phyloP scores from a whole-genome alignment of 495 filamentous ascomycete species.

The Tuber calosporum region DNA sequence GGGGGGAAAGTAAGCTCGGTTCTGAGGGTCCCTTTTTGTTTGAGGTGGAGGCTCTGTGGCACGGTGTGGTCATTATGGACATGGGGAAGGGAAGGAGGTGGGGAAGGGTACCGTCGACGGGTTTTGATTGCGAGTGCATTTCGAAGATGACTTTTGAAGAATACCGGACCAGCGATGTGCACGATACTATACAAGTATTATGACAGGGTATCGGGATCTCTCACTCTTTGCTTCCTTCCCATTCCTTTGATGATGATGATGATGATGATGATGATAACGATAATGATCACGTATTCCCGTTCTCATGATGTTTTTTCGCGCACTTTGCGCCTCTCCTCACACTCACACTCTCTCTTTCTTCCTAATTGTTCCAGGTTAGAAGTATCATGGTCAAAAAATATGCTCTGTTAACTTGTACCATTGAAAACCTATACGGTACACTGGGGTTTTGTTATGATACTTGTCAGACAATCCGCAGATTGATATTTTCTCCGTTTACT shows the following conservation, averaged over 20 bases:
- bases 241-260: neutral
- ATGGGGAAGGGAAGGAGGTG: neutral
- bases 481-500: too few species aligned
- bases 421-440: too few species aligned
- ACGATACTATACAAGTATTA: neutral
- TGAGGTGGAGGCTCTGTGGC: slow-evolving; percentile 1
- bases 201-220: neutral
- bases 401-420: too few species aligned
- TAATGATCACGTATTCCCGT: neutral
- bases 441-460: too few species aligned
- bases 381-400: too few species aligned
- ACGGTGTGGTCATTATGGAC: neutral
- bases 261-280: neutral
- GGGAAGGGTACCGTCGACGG: too few species aligned
- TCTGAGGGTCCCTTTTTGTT: neutral
- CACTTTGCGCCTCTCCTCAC: neutral
- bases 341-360: neutral
- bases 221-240: neutral
- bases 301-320: neutral
- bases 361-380: too few species aligned
- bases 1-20: neutral
- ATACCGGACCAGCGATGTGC: neutral
- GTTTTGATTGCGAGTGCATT: neutral
- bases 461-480: too few species aligned
- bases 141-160: neutral